Evolutionary conservation across 2,329 filamentous ascomycete species (phyloP), one percentile per base, ranked within the genome.

Genomic region (Colletotrichum eleusines): DNA sequence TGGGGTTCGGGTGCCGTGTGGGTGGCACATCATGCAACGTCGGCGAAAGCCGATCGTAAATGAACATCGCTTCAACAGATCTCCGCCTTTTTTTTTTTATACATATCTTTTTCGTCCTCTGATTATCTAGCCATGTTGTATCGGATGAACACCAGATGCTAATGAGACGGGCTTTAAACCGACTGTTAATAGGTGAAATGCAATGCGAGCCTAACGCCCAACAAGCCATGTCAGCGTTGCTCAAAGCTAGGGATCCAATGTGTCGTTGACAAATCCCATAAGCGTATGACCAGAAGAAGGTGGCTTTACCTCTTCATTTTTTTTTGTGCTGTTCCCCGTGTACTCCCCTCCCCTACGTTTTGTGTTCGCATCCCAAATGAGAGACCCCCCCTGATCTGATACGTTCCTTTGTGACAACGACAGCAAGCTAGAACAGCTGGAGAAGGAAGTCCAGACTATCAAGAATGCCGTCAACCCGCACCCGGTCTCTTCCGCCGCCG

Each of bases 401-500:
- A 8, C 20, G 33, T 71, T 48, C 38, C 5, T 40, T 23, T 48
- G 62, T 66, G 55, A 50, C 42, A 7, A 40, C 46, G 31, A 26
- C 57, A 88, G 87, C 74, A 88, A 89, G 75, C 79, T 89, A 3
- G 87, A 89, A 73, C 84, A 71, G 31, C 67, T 75, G 2, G 73
- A 75, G 42, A 74, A 73, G 51, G 73, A 75, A 14, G 66, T 75
- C 33, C 72, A 74, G 42, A 74, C 73, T 18, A 66, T 74, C 26
- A 44, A 70, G 50, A 69, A 65, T 53, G 53, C 82, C 54, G 86
- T 89, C 51, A 77, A 80, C 18, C 78, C 75, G 9, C 59, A 35
- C 42, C 63, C 71, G 31, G 60, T 60, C 48, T 68, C 71, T 55
- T 63, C 54, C 31, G 31, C 69, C 50, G 42, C 58, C 48, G 55